phyloP scores from a whole-genome alignment of 176 grass and related monocot genomes.

The Themeda triandra region DNA sequence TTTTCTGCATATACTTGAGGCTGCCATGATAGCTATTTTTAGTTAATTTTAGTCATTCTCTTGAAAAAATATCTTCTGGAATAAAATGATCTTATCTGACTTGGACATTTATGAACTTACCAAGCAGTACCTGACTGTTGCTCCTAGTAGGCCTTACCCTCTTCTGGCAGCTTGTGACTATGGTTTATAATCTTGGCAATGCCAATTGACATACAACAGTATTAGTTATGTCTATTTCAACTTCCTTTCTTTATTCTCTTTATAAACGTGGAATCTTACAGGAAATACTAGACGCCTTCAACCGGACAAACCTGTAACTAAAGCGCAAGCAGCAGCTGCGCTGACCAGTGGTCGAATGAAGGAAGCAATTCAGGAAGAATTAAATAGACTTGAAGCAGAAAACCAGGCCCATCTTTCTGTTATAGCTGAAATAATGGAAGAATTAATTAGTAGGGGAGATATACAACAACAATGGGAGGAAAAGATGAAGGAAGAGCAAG shows the following conservation, averaged over 20 bases:
- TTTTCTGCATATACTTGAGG: background rate
- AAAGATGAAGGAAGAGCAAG: slow-evolving; percentile 52
- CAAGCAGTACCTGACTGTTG: background rate
- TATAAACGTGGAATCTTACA: slow-evolving; percentile 36
- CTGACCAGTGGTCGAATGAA: slow-evolving; percentile 79
- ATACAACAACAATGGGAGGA: slow-evolving; percentile 73
- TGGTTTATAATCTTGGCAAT: background rate
- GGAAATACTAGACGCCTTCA: slow-evolving; percentile 92
- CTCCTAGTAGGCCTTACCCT: background rate
- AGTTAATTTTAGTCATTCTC: background rate
- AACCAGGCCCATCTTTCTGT: slow-evolving; percentile 51
- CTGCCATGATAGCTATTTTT: slow-evolving; percentile 4
- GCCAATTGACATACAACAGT: background rate
- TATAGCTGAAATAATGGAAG: slow-evolving; percentile 75
- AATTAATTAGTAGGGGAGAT: slow-evolving; percentile 70
- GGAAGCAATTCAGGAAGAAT: slow-evolving; percentile 57
- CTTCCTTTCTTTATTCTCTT: slow-evolving; percentile 23
- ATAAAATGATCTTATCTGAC: background rate
- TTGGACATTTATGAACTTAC: background rate
- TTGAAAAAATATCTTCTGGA: background rate
- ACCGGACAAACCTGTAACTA: slow-evolving; percentile 84
- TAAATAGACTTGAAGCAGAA: slow-evolving; percentile 66
- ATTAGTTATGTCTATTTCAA: background rate
- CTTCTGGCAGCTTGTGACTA: background rate
- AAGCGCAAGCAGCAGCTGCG: slow-evolving; percentile 84